Evolutionary conservation across 208 protist species (phyloP).

Genomic region (Vickermania ingenoplastis): DNA sequence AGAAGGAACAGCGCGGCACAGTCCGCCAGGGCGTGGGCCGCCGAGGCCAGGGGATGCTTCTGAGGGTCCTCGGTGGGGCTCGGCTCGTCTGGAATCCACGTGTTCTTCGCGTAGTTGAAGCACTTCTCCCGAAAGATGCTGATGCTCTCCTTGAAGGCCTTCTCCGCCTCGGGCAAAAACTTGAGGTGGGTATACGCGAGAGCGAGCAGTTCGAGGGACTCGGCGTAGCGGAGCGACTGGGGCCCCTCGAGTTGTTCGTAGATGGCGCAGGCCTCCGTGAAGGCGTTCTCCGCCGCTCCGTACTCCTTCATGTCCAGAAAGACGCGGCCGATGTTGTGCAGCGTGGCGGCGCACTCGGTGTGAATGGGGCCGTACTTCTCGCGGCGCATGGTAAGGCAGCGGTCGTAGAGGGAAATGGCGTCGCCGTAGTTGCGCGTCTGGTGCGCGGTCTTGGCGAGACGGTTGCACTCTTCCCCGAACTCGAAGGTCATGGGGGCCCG

Average conservation of each 20-base stretch:
- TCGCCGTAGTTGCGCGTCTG: slow-evolving; percentile 86
- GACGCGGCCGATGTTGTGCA: slow-evolving; percentile 81
- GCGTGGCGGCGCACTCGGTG: slow-evolving; percentile 66
- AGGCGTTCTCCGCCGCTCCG: slow-evolving; percentile 78
- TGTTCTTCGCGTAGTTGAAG: slow-evolving; percentile 73
- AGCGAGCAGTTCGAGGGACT: slow-evolving; percentile 75
- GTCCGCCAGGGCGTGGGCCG: slow-evolving; percentile 78
- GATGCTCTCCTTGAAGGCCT: slow-evolving; percentile 86
- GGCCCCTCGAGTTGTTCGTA: slow-evolving; percentile 75
- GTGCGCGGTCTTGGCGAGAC: slow-evolving; percentile 66
- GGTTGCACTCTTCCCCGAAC: slow-evolving; percentile 82
- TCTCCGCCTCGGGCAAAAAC: slow-evolving; percentile 83
- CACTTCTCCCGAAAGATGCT: slow-evolving; percentile 65
- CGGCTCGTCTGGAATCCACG: slow-evolving; percentile 60
- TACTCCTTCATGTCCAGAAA: slow-evolving; percentile 89
- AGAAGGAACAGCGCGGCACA: slow-evolving; percentile 77
- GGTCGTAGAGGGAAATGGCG: slow-evolving; percentile 80
- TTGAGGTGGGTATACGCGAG: slow-evolving; percentile 77
- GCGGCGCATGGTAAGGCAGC: slow-evolving; percentile 64
- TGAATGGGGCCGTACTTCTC: slow-evolving; percentile 82
- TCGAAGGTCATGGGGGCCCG: slow-evolving; percentile 78
- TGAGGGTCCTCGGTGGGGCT: slow-evolving; percentile 52
- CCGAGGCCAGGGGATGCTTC: slow-evolving; percentile 68
- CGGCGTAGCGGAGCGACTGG: slow-evolving; percentile 66
- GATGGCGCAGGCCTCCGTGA: slow-evolving; percentile 82